Evolutionary conservation across 768 basidiomycete genomes (phyloP), one percentile per base, ranked within the genome.

Genomic region (Strobilomyces confusus): DNA sequence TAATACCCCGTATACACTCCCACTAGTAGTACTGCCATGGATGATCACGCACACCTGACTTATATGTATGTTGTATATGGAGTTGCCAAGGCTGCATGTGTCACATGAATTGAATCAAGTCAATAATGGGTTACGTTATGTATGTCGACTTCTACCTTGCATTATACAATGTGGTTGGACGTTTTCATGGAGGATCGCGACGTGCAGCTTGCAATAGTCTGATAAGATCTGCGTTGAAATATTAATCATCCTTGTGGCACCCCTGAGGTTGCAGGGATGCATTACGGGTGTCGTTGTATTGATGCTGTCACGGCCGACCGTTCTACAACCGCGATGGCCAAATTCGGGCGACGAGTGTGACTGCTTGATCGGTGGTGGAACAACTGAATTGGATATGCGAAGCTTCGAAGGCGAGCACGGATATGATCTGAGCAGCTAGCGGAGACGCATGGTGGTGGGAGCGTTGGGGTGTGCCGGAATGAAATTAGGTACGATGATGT

Each of bases 401-500:
- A 48, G 46, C 41, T 23, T 49, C 44, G 53, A 58, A 60, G 56
- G 14, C 29, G 34, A 30, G 44, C 41, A 49, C 59, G 63, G 62
- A 63, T 37, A 64, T 58, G 62, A 64, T 51, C 23, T 20, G 9
- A 20, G 50, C 19, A 25, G 13, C 40, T 42, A 29, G 60, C 30
- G 23, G 32, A n/a, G 32, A 30, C 12, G 36, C 56, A 44, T 40
- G 57, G 26, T 20, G 44, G 19, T 38, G 13, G 34, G 7, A 26
- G 40, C 26, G 40, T 48, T 60, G 40, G 42, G 59, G 48, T 25
- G 19, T 53, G 59, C 55, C 49, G 17, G 49, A 47, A 60, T 58
- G 44, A 58, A 62, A 53, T 63, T 62, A 32, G 58, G 38, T 22
- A 52, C 54, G 61, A 67, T 65, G 64, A 65, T 36, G 65, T 65